Percentiles rank a stretch among this genome's conserved stretches.
Evolutionary conservation across 345 rosid genomes (phyloP).

Genomic region (Acer campestre): DNA sequence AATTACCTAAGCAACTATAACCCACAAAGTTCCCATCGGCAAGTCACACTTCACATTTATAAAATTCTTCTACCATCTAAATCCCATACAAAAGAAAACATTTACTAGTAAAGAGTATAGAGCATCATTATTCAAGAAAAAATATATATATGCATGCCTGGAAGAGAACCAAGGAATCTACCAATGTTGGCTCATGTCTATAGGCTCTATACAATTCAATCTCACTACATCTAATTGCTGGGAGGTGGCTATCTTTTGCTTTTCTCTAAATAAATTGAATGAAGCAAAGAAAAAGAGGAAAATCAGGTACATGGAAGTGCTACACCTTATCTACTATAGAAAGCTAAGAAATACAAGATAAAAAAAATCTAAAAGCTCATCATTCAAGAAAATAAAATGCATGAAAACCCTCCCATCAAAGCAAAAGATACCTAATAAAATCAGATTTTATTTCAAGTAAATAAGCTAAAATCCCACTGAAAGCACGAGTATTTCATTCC

Average conservation of each 20-base stretch:
- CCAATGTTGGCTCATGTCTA: background rate
- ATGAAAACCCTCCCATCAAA: background rate
- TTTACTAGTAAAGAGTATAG: background rate
- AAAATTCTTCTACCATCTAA: slow-evolving; percentile 9
- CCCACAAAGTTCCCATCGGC: slow-evolving; percentile 1
- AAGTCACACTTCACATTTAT: background rate
- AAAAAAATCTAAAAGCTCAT: background rate
- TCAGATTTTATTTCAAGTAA: slow-evolving; percentile 1
- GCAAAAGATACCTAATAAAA: background rate
- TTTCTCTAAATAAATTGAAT: slow-evolving; percentile 2
- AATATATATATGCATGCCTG: background rate
- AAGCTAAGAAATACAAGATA: background rate
- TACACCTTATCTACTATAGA: background rate
- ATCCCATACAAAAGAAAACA: slow-evolving; percentile 2
- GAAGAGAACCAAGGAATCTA: background rate
- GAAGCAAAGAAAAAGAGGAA: background rate
- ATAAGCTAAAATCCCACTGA: background rate
- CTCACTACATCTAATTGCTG: slow-evolving; percentile 7
- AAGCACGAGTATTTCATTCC: background rate
- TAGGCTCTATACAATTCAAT: background rate
- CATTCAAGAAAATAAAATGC: background rate
- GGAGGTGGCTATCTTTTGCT: background rate
- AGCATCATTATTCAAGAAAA: background rate
- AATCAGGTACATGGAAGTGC: background rate
- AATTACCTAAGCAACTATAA: slow-evolving; percentile 15